Base-by-base conservation (phyloP, 2,329 filamentous ascomycete genomes). In the Colletotrichum somersetense region DNA sequence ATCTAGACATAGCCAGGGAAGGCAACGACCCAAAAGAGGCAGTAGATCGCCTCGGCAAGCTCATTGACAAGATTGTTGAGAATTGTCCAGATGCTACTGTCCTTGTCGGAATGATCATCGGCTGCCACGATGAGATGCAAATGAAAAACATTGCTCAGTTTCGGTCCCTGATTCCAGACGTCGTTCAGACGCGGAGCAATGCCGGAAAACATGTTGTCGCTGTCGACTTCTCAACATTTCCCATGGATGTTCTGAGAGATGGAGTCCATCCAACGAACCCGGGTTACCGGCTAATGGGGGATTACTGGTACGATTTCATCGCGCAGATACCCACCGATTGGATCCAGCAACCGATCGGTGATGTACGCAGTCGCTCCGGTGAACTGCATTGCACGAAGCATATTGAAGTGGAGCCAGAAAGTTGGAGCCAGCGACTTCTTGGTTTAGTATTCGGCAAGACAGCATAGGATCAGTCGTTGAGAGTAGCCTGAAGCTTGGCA, bases 251-350 rank as follows among this genome's bases (percentile, higher is more conserved):
- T 2, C 70, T 83, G 5, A 42, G 72, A 20, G 74, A 75, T 2
- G 57, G 56, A 11, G 68, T 83, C 1, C 81, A 83, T 38, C 81
- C 81, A 5, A 79, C 78, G 1, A 79, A 80, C 30, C 42, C 74
- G 7, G 81, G 81, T 0, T 83, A 83, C 53, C 71, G 67, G 7
- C 46, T 76, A 35, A 73, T 83, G n/a, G 81, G 80, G 1, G 76
- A 82, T 57, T 82, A 81, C 48, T 83, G 81, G 81, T 80, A 81
- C 70, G 76, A 80, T 58, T 80, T 80, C 40, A 72, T 82, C 26
- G 75, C 75, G 18, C 81, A 83, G 52, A 75, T 82, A 12, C 81
- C 81, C 10, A 68, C 66, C 0, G 71, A 71, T n/a, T 83, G 81
- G 81, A 78, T 83, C 20, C 73, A 76, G 23, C 50, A 70, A 7